Evolutionary conservation across 768 basidiomycete species (phyloP).

Genomic region (Butyriboletus loyo): DNA sequence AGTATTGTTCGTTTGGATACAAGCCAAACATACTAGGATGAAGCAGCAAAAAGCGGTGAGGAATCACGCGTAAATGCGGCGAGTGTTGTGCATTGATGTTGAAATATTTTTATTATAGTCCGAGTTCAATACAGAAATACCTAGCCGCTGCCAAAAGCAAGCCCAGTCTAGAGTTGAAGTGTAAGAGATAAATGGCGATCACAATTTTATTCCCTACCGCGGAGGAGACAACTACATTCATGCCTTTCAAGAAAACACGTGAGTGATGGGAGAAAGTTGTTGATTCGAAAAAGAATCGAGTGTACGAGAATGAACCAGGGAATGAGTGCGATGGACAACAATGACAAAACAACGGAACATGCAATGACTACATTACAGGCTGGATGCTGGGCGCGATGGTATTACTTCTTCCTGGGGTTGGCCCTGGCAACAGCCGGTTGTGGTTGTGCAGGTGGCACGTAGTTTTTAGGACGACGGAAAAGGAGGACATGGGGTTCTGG

Average conservation of each 20-base stretch:
- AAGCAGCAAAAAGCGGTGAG: background rate
- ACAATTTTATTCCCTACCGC: slow-evolving; percentile 8
- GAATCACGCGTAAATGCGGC: background rate
- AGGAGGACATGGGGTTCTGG: slow-evolving; percentile 93
- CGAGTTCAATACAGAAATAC: background rate
- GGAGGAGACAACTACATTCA: slow-evolving; percentile 5
- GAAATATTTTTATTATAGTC: background rate
- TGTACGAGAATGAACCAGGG: slow-evolving; percentile 10
- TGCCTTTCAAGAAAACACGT: slow-evolving; percentile 4
- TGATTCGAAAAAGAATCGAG: slow-evolving; percentile 7
- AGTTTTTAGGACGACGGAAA: slow-evolving; percentile 80
- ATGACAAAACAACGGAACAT: slow-evolving; percentile 21
- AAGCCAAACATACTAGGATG: background rate
- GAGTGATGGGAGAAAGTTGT: slow-evolving; percentile 3
- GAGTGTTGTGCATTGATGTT: background rate
- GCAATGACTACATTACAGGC: slow-evolving; percentile 14
- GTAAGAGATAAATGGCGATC: slow-evolving; percentile 9
- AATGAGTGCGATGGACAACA: slow-evolving; percentile 20
- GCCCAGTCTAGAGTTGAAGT: slow-evolving; percentile 4
- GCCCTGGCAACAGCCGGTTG: slow-evolving; percentile 36
- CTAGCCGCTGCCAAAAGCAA: background rate
- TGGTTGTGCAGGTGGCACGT: slow-evolving; percentile 50
- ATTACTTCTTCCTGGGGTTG: slow-evolving; percentile 44
- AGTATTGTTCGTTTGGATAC: background rate
- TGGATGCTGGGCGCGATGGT: slow-evolving; percentile 3